Evolutionary conservation across 805 yeast genomes (phyloP), one percentile per base, ranked within the genome.

Genomic region (Schwanniomyces occidentalis): DNA sequence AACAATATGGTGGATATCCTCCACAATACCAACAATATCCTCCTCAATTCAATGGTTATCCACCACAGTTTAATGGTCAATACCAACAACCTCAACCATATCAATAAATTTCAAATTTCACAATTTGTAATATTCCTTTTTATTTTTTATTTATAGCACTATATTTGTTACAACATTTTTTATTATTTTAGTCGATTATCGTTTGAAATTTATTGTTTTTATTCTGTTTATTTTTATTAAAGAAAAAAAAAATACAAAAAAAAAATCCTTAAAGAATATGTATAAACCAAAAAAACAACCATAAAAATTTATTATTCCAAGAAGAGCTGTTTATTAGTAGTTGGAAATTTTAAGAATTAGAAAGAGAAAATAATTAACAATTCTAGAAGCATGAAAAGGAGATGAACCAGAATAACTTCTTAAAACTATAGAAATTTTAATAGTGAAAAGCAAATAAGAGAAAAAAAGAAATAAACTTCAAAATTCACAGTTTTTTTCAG

Each of bases 21-120:
- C 45, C 41, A 21, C 51, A 46, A 31, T 46, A 39, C 17, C 59
- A 44, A 28, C 56, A 47, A 32, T 54, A 45, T 16, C 54, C 49
- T 25, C 52, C 38, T 29, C 50, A 44, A 32, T 41, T 32, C 27
- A 40, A 46, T 32, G 52, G 52, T 14, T 52, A 47, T 30, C 50
- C 49, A 18, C 43, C 44, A 23, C 44, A 36, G 16, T 37, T 25
- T 21, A 36, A 41, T 34, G 46, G 44, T 20, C 58, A 46, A 32
- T 39, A 41, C 17, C 54, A 41, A 34, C 51, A 40, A 33, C 42
- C 38, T 24, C 47, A 41, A 34, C 39, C 39, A 25, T 37, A 34
- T 13, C 50, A 42, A 32, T 33, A 30, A 27, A 10, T 13, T 20
- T 7, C n/a, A 24, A n/a, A 10, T 24, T 8, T 24, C 27, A 24